phyloP scores from a whole-genome alignment of 2,329 filamentous ascomycete species.

The Graphium sp. region DNA sequence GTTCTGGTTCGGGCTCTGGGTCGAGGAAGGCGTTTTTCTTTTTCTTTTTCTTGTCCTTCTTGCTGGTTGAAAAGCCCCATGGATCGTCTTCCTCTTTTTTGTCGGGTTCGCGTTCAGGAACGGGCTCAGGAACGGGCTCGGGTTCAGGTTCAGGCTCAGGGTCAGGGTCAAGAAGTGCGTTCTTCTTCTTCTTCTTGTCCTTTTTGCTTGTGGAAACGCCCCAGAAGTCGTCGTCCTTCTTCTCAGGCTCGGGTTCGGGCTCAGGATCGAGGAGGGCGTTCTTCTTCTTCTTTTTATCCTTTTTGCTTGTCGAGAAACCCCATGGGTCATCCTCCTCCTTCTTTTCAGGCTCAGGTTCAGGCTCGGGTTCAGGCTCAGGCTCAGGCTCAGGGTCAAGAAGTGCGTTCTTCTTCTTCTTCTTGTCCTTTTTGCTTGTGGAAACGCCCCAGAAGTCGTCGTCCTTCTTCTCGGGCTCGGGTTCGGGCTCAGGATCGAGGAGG shows the following conservation, averaged over 20 bases:
- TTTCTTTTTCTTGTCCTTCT: slow-evolving; percentile 16
- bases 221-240: slow-evolving; percentile 7
- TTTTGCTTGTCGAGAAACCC: slow-evolving; percentile 12
- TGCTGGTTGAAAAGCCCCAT: slow-evolving; percentile 13
- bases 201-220: slow-evolving; percentile 11
- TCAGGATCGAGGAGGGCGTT: slow-evolving; percentile 9
- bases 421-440: slow-evolving; percentile 14
- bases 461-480: slow-evolving; percentile 10
- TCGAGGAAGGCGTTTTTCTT: slow-evolving; percentile 15
- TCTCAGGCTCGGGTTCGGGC: slow-evolving; percentile 4
- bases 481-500: slow-evolving; percentile 9
- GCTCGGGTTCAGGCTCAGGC: slow-evolving; percentile 7
- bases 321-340: slow-evolving; percentile 13
- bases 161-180: slow-evolving; percentile 11
- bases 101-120: slow-evolving; percentile 8
- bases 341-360: slow-evolving; percentile 9
- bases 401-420: slow-evolving; percentile 15
- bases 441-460: slow-evolving; percentile 15
- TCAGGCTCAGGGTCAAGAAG: slow-evolving; percentile 8
- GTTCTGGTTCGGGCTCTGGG: slow-evolving; percentile 9
- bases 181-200: slow-evolving; percentile 16
- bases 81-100: slow-evolving; percentile 9
- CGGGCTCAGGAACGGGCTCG: slow-evolving; percentile 10
- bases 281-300: slow-evolving; percentile 15
- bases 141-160: slow-evolving; percentile 10